Evolutionary conservation across 371 early-diverging fungal genomes (phyloP).

Genomic region (Rhizomucor pusillus): DNA sequence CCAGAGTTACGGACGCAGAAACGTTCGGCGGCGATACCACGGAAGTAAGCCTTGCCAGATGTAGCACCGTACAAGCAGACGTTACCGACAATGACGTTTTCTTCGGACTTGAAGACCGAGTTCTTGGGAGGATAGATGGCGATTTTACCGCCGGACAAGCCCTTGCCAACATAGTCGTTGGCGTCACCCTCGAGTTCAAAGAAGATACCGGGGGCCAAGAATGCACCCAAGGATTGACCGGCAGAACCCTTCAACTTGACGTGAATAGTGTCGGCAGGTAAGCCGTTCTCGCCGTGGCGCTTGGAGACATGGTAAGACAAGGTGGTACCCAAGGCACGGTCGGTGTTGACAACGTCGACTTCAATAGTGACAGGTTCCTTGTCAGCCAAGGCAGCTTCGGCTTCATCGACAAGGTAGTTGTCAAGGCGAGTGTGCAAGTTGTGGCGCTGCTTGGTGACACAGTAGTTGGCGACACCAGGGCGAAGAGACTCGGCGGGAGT

Average conservation of each 20-base stretch:
- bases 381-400: constrained; percentile 66
- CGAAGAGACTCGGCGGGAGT: constrained; percentile 86
- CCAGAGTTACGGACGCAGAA: constrained; percentile 98
- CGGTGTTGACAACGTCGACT: constrained; percentile 85
- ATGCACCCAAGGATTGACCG: constrained; percentile 96
- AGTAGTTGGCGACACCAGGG: constrained; percentile 85
- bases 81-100: constrained; percentile 94
- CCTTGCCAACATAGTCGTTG: constrained; percentile 98
- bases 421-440: constrained; percentile 71
- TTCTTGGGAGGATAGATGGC: constrained; percentile 86
- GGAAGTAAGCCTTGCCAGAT: constrained; percentile 85
- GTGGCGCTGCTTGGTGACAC: constrained; percentile 83
- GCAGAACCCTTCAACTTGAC: constrained; percentile 90
- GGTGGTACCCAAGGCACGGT: constrained; percentile 91
- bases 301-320: constrained; percentile 87
- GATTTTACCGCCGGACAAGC: constrained; percentile 89
- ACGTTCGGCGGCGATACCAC: constrained; percentile 95
- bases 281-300: constrained; percentile 77
- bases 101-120: constrained; percentile 73
- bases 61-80: constrained; percentile 98
- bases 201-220: constrained; percentile 88
- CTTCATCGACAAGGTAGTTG: constrained; percentile 70
- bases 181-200: constrained; percentile 95
- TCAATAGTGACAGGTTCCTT: constrained; percentile 61
- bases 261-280: constrained; percentile 84